Conservation (phyloP, 495 filamentous ascomycete species). For the Trichoderma virens region DNA sequence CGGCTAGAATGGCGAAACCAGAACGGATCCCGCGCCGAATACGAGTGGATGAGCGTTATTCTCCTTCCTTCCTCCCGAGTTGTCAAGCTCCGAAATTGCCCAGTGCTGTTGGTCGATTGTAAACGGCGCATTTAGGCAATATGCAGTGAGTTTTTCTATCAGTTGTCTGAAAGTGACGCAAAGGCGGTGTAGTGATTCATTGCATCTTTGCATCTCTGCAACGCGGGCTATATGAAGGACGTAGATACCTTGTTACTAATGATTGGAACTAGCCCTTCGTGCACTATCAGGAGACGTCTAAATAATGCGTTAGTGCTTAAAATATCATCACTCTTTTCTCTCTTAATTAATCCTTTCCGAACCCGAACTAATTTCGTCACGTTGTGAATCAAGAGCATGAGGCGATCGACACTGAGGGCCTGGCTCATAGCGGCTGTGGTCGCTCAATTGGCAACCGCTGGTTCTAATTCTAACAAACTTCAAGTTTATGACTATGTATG, state of each 20-base stretch:
- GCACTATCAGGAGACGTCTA: neutral
- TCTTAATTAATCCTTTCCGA: neutral
- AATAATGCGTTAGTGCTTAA: neutral
- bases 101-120: neutral
- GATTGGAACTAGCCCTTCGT: neutral
- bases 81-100: neutral
- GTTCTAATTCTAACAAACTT: neutral
- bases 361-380: neutral
- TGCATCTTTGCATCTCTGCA: neutral
- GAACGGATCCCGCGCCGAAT: no score
- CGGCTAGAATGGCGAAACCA: no score
- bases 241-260: neutral
- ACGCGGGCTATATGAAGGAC: neutral
- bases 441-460: neutral
- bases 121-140: neutral
- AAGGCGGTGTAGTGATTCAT: neutral
- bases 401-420: neutral
- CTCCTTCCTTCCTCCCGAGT: no score
- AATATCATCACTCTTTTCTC: neutral
- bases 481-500: neutral
- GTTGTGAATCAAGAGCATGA: neutral
- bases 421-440: neutral
- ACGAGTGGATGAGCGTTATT: no score
- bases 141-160: neutral
- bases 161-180: neutral